A percentile compares a stretch with the other conserved stretches of the same genome.
phyloP scores from a whole-genome alignment of 2,329 filamentous ascomycete genomes.

The Diaporthe destruens region DNA sequence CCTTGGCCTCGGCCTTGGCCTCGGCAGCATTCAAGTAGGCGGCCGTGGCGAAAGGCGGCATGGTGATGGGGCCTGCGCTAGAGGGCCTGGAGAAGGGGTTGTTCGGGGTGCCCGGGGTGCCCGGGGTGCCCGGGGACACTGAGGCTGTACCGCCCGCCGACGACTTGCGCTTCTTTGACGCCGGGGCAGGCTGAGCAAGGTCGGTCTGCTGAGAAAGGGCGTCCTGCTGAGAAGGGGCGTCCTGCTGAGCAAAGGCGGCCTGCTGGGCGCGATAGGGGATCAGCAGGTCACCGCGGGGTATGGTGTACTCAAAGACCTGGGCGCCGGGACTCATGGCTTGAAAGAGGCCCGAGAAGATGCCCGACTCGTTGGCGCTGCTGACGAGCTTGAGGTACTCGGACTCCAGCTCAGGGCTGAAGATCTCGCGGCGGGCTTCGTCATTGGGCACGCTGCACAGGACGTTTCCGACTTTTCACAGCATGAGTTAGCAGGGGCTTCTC shows the following conservation, averaged over 20 bases:
- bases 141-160: neutral
- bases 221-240: too few relatives aligned
- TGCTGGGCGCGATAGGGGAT: neutral
- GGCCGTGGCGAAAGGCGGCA: neutral
- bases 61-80: neutral
- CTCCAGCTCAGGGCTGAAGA: neutral
- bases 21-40: neutral
- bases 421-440: neutral
- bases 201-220: too few relatives aligned
- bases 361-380: neutral
- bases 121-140: neutral
- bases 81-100: slow-evolving; percentile 15
- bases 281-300: neutral
- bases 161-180: neutral
- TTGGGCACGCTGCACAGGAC: neutral
- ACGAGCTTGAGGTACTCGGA: neutral
- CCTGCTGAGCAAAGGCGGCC: too few relatives aligned
- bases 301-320: neutral
- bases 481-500: neutral
- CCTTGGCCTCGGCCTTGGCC: neutral
- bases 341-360: neutral
- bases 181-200: too few relatives aligned
- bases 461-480: slow-evolving; percentile 20
- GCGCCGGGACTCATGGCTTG: neutral
- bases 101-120: neutral